Evolutionary conservation across 306 rosid genomes (phyloP).

Genomic region (Vicia villosa): DNA sequence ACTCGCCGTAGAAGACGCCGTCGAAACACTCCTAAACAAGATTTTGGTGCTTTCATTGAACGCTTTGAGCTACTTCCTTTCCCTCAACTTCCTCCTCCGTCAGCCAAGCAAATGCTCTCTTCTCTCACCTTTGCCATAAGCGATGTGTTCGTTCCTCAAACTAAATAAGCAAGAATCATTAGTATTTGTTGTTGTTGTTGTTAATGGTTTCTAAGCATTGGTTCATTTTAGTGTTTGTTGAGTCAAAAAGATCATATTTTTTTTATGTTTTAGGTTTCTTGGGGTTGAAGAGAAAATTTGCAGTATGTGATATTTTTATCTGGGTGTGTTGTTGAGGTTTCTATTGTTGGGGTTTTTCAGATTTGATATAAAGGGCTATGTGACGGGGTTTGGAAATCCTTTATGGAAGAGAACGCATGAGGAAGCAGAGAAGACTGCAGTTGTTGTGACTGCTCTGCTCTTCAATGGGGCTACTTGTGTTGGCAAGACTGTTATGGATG

Average conservation of each 20-base stretch:
- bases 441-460: slow-evolving; percentile 57
- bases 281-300: slow-evolving; percentile 22
- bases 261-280: background rate
- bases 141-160: slow-evolving; percentile 58
- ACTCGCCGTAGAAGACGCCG: slow-evolving; percentile 50
- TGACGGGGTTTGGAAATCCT: slow-evolving; percentile 31
- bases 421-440: slow-evolving; percentile 61
- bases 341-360: slow-evolving; percentile 42
- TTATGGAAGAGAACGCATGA: slow-evolving; percentile 68
- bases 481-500: slow-evolving; percentile 81
- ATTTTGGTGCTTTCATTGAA: slow-evolving; percentile 65
- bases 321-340: too few species aligned
- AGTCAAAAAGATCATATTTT: background rate
- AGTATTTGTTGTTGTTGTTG: background rate
- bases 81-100: slow-evolving; percentile 75
- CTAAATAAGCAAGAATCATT: background rate
- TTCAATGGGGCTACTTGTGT: slow-evolving; percentile 72
- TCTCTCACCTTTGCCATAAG: slow-evolving; percentile 60
- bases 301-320: slow-evolving; percentile 15
- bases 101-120: slow-evolving; percentile 54
- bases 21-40: slow-evolving; percentile 35
- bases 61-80: slow-evolving; percentile 68
- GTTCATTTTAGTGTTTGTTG: background rate
- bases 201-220: slow-evolving; percentile 10
- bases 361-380: slow-evolving; percentile 33